These are phyloP conservation scores for Yamadazyma sp. DNA, from an alignment of 1,139 yeast species.

Conservation along the genomic window DNA sequence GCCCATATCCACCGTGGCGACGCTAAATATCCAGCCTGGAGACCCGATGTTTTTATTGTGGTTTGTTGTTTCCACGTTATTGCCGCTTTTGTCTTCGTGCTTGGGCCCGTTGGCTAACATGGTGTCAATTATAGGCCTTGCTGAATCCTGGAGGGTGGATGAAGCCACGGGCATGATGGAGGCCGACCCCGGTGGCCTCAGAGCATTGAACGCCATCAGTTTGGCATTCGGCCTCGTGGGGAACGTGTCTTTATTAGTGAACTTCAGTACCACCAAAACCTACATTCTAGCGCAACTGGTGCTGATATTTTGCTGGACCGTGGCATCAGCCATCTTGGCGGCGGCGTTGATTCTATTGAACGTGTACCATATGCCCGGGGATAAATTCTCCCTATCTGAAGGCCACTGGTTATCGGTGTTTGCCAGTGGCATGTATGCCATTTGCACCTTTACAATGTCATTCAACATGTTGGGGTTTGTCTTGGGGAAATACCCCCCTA, in stretches of 20 bases:
- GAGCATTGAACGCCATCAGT: slow-evolving; percentile 60
- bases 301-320: slow-evolving; percentile 62
- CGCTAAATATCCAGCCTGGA: slow-evolving; percentile 44
- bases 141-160: slow-evolving; percentile 62
- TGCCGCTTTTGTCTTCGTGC: slow-evolving; percentile 76
- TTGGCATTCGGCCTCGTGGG: slow-evolving; percentile 65
- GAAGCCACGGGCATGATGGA: slow-evolving; percentile 22
- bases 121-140: slow-evolving; percentile 69
- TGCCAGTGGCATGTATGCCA: slow-evolving; percentile 60
- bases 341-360: slow-evolving; percentile 43
- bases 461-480: slow-evolving; percentile 64
- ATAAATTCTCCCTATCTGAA: slow-evolving; percentile 39
- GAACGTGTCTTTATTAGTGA: slow-evolving; percentile 63
- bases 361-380: slow-evolving; percentile 15
- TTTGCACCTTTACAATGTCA: slow-evolving; percentile 51
- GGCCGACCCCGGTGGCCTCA: slow-evolving; percentile 39
- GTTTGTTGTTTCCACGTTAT: slow-evolving; percentile 62
- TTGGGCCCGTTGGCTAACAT: slow-evolving; percentile 76
- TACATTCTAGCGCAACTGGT: slow-evolving; percentile 60
- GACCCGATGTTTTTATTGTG: slow-evolving; percentile 51
- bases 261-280: slow-evolving; percentile 58
- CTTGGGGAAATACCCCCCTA: slow-evolving; percentile 61
- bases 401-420: slow-evolving; percentile 80
- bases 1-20: slow-evolving; percentile 32
- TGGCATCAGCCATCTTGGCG: slow-evolving; percentile 54